Base-by-base conservation (phyloP, 2,329 filamentous ascomycete genomes). In the Ophiostoma perfectum region DNA sequence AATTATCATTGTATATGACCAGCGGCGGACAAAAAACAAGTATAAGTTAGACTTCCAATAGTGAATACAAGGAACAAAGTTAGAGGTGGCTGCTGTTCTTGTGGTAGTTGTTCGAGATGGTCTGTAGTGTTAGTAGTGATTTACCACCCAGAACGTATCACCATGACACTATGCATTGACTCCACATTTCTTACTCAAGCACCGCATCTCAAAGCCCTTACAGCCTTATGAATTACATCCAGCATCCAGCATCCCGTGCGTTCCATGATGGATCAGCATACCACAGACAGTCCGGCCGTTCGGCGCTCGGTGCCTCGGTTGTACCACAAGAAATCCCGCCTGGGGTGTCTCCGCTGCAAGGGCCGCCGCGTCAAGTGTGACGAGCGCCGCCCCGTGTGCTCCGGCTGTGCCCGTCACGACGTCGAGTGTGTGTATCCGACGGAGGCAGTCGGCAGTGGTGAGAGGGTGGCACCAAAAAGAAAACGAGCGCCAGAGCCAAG, bases 301-400 rank as follows among this genome's bases (percentile, higher is more conserved):
- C 60, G 60, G 5, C 60, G 66, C 12, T 66, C 67, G 5, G 73
- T 70, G 9, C 73, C 73, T 38, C 70, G 76, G 58, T 70, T 77
- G 27, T 77, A 76, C 64, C 76, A 77, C 69, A 75, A 73, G 68
- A 77, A 77, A 71, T 76, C 75, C 39, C 70, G 73, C 47, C 74
- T 72, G 65, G 76, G 76, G 1, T 77, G 76, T 67, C 68, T 73
- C 14, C 72, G 74, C 55, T 77, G 75, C 69, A 75, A 74, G 68
- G 72, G 71, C 8, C 70, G 75, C 41, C 72, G 75, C 27, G 76
- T 77, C 18, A 77, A 75, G 73, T 75, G 74, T 18, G 74, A 75
- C 62, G 73, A 74, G 66, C 67, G 69, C 55, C 70, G 72, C 7
- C 74, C 74, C 1, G 45, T 68, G n/a, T 75, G 74, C 44, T 70